Conservation (phyloP, 192 early-diverging fungal genomes). For the Umbelopsis sp. region DNA sequence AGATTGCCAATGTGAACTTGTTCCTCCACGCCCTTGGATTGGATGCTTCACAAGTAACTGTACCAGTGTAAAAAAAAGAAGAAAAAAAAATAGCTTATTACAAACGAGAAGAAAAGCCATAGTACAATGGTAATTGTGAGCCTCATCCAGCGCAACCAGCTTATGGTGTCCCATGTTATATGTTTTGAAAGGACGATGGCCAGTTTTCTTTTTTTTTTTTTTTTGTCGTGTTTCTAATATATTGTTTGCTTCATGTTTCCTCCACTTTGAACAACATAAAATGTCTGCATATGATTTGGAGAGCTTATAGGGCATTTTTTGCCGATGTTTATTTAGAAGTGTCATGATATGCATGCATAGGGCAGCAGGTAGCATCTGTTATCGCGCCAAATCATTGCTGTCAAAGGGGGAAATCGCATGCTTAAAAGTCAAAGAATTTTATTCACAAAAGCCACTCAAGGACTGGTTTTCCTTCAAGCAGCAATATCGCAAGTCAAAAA, state of each 20-base stretch:
- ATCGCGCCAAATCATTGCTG: too few species aligned
- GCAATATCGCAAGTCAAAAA: not conserved
- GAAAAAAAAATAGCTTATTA: not conserved
- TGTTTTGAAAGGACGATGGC: not conserved
- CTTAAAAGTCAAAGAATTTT: too few species aligned
- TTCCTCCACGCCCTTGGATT: conserved; percentile 96
- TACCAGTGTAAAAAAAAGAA: conserved; percentile 34
- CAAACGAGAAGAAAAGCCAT: too few species aligned
- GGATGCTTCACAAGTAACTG: conserved; percentile 78
- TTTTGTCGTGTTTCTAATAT: conserved; percentile 28
- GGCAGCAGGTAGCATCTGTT: too few species aligned
- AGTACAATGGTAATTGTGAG: too few species aligned
- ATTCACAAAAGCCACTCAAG: not conserved
- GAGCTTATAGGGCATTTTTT: too few species aligned
- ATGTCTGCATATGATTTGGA: not conserved
- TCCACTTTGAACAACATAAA: conserved; percentile 6
- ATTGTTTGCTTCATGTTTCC: conserved; percentile 24
- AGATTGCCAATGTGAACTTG: conserved; percentile 86
- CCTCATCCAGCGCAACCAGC: not conserved
- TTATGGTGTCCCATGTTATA: conserved; percentile 2
- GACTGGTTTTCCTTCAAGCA: conserved; percentile 1
- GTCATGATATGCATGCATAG: too few species aligned
- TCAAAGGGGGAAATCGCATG: too few species aligned
- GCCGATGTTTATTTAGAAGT: too few species aligned
- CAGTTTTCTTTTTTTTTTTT: conserved; percentile 18